A percentile compares a stretch with the other conserved stretches of the same genome.
These are phyloP conservation scores for Leccinum arenicola DNA, from an alignment of 768 basidiomycete species.

Conservation along the genomic window DNA sequence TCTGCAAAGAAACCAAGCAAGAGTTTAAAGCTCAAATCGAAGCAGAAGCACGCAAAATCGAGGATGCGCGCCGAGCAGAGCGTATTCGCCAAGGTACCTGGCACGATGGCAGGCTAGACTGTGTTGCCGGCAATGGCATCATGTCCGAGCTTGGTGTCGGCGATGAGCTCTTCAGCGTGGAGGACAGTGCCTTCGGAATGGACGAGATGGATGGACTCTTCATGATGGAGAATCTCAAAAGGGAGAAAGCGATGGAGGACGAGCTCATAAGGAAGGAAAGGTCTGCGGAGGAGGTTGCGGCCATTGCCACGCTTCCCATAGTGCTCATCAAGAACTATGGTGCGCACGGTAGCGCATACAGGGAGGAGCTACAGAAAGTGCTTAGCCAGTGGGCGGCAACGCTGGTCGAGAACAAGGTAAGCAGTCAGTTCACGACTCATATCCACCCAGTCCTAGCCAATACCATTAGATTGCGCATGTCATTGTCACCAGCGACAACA, in stretches of 20 bases:
- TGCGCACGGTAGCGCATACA: constrained; percentile 48
- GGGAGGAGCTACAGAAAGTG: constrained; percentile 71
- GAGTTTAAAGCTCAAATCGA: constrained; percentile 37
- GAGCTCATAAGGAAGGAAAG: constrained; percentile 30
- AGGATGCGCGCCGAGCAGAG: constrained; percentile 39
- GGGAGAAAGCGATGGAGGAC: constrained; percentile 31
- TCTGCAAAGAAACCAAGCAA: constrained; percentile 42
- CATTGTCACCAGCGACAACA: constrained; percentile 85
- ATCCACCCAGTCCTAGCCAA: neutral
- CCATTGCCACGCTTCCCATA: constrained; percentile 69
- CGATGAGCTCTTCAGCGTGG: constrained; percentile 53
- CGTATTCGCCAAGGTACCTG: constrained; percentile 63
- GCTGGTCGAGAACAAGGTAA: constrained; percentile 77
- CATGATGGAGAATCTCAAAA: constrained; percentile 19
- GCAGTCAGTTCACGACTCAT: constrained; percentile 4
- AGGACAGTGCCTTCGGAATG: constrained; percentile 30
- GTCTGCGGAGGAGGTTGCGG: constrained; percentile 45
- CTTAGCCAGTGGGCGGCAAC: constrained; percentile 83
- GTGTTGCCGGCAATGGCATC: constrained; percentile 79
- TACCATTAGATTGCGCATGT: constrained; percentile 78
- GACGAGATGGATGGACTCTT: constrained; percentile 5
- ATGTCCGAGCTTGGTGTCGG: constrained; percentile 87
- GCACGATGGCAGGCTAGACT: constrained; percentile 87
- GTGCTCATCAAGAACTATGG: constrained; percentile 84
- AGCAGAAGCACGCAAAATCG: constrained; percentile 35